A percentile compares a stretch with the other conserved stretches of the same genome.
phyloP scores from a whole-genome alignment of 2,329 filamentous ascomycete genomes.

The Pestalotiopsis sp. region DNA sequence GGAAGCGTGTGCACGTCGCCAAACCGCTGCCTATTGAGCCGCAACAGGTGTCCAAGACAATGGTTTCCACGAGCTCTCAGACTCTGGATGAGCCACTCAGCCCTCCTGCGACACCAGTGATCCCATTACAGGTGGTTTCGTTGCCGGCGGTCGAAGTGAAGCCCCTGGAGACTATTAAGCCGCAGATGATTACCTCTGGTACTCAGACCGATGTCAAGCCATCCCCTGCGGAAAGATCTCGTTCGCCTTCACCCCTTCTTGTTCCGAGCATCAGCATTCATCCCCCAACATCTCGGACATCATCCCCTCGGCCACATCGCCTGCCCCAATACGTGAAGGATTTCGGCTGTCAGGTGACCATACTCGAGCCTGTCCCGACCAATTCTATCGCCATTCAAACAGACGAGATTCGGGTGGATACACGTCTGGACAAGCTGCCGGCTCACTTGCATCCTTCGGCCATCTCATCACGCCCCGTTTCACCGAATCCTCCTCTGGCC shows the following conservation, averaged over 20 bases:
- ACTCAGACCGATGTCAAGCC: slow-evolving; percentile 60
- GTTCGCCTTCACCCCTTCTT: slow-evolving; percentile 28
- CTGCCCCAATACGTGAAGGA: slow-evolving; percentile 84
- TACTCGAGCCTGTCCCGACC: slow-evolving; percentile 52
- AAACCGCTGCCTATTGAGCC: slow-evolving; percentile 54
- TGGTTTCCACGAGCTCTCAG: slow-evolving; percentile 69
- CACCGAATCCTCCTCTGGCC: slow-evolving; percentile 45
- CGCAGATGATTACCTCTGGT: slow-evolving; percentile 54
- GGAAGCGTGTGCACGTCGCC: slow-evolving; percentile 65
- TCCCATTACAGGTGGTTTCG: slow-evolving; percentile 38
- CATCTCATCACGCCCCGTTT: slow-evolving; percentile 64
- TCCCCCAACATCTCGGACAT: slow-evolving; percentile 82
- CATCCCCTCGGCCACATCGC: slow-evolving; percentile 72
- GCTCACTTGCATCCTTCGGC: slow-evolving; percentile 78
- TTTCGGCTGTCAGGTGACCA: slow-evolving; percentile 76
- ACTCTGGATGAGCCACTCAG: slow-evolving; percentile 65
- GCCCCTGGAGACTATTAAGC: slow-evolving; percentile 24
- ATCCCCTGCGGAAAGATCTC: slow-evolving; percentile 24
- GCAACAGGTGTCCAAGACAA: slow-evolving; percentile 42
- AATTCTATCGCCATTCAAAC: slow-evolving; percentile 72
- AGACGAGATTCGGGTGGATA: slow-evolving; percentile 85
- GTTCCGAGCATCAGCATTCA: slow-evolving; percentile 92
- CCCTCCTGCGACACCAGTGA: slow-evolving; percentile 67
- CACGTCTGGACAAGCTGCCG: slow-evolving; percentile 74
- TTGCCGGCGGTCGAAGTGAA: slow-evolving; percentile 38